phyloP scores from a whole-genome alignment of 2,329 filamentous ascomycete genomes.

The Aspergillus japonicus region DNA sequence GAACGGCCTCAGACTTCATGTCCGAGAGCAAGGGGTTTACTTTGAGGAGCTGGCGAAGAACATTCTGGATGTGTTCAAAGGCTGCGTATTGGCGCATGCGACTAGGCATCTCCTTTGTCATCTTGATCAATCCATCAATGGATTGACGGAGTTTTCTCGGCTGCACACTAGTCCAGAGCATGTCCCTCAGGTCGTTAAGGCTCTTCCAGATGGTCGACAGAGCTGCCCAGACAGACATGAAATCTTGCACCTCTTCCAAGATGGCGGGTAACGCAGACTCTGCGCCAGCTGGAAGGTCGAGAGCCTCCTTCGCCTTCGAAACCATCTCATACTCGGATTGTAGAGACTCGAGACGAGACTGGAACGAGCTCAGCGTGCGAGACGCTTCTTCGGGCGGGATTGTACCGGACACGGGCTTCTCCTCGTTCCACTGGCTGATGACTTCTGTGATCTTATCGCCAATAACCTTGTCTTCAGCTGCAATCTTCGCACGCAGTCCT shows the following conservation, averaged over 20 bases:
- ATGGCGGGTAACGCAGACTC: slow-evolving; percentile 82
- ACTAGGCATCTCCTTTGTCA: slow-evolving; percentile 98
- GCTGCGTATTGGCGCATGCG: slow-evolving; percentile 98
- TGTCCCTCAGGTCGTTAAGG: slow-evolving; percentile 88
- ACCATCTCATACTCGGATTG: slow-evolving; percentile 91
- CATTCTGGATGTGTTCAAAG: slow-evolving; percentile 96
- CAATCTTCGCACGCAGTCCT: slow-evolving; percentile 89
- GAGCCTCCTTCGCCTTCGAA: slow-evolving; percentile 91
- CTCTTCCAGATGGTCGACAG: slow-evolving; percentile 96
- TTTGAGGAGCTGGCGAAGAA: slow-evolving; percentile 83
- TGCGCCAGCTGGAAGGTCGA: slow-evolving; percentile 77
- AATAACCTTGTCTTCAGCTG: slow-evolving; percentile 88
- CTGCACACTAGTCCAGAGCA: slow-evolving; percentile 91
- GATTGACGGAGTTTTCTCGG: slow-evolving; percentile 87
- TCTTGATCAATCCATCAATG: slow-evolving; percentile 90
- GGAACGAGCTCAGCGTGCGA: slow-evolving; percentile 76
- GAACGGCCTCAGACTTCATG: slow-evolving; percentile 92
- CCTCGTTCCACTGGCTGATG: slow-evolving; percentile 84
- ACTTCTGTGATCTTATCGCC: slow-evolving; percentile 84
- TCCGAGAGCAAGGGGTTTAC: slow-evolving; percentile 86
- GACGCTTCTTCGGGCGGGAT: slow-evolving; percentile 89
- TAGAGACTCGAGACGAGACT: slow-evolving; percentile 77
- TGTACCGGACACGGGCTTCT: slow-evolving; percentile 94
- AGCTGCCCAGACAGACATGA: slow-evolving; percentile 97
- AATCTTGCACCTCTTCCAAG: slow-evolving; percentile 94